Evolutionary conservation across 2,329 filamentous ascomycete genomes (phyloP), one percentile per base, ranked within the genome.

Genomic region (Lasiodiplodia theobromae): DNA sequence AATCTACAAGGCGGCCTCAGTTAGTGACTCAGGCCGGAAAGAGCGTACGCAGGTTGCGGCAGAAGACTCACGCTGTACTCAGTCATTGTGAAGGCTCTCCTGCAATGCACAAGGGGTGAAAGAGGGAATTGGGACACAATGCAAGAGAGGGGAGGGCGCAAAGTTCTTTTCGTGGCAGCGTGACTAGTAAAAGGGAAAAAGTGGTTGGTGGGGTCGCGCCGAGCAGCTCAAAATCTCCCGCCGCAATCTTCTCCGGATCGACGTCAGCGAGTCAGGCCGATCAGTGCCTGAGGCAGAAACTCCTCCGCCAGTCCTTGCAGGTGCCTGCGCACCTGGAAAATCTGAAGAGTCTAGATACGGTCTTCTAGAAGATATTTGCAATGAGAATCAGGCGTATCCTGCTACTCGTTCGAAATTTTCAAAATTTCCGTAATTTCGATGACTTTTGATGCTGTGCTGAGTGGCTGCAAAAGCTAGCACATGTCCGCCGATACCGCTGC

Each of bases 21-120:
- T 68, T 7, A 63, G 57, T 60, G 38, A 47, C 23, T 40, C 47
- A 63, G 11, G 21, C 34, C 3, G 7, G 21, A 5, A 12, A 40
- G 40, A 16, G 44, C 49, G 56, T 34, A n/a, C 8, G 38, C 34
- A 40, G 25, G 49, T 34, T 63, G 28, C 49, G 18, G 37, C 38
- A 10, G 58, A 18, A 21, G 51, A 52, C 67, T 68, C 52, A 68
- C 67, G 67, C 67, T 68, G 67, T 68, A 58, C n/a, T 68, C 67
- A 18, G 64, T 34, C 64, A 64, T 68, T 52, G 21, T 53, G 47
- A 44, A 54, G 28, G 16, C 11, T 21, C 4, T 21, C 52, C 28
- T 25, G 52, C n/a, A 34, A 31, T 18, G 10, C 18, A 34, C 18
- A 12, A 12, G 25, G 23, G 34, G 44, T 11, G 21, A 10, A 16